Evolutionary conservation across 345 rosid species (phyloP).

Genomic region (Pseudoturritis turrita): DNA sequence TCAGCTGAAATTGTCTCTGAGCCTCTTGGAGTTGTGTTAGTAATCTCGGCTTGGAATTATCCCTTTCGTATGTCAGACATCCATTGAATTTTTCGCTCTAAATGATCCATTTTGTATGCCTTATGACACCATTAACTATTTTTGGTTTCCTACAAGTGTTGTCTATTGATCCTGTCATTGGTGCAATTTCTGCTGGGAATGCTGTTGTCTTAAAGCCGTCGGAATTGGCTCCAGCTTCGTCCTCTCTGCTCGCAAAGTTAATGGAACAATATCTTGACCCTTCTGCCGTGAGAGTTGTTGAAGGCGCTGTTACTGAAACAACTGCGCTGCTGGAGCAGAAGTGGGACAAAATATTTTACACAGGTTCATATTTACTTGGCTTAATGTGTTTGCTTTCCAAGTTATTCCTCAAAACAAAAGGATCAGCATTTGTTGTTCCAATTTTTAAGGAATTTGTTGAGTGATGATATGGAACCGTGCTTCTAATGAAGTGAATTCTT

Average conservation of each 20-base stretch:
- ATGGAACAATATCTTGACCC: slow-evolving; percentile 60
- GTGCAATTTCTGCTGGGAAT: slow-evolving; percentile 97
- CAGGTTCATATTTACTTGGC: slow-evolving; percentile 49
- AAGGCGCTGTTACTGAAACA: slow-evolving; percentile 78
- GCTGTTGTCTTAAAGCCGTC: slow-evolving; percentile 89
- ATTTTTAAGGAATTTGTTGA: background rate
- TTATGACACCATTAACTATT: background rate
- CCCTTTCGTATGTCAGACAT: slow-evolving; percentile 63
- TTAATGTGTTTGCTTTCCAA: background rate
- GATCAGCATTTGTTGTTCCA: background rate
- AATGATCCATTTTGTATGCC: background rate
- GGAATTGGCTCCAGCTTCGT: slow-evolving; percentile 76
- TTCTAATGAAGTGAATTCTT: background rate
- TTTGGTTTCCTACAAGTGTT: slow-evolving; percentile 43
- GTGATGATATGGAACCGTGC: background rate
- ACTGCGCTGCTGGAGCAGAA: slow-evolving; percentile 78
- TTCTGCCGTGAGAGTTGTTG: slow-evolving; percentile 70
- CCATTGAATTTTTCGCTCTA: background rate
- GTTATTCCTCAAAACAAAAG: background rate
- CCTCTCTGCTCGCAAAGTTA: slow-evolving; percentile 64
- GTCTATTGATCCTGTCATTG: slow-evolving; percentile 89
- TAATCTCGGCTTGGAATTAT: slow-evolving; percentile 96
- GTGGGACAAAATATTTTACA: slow-evolving; percentile 96
- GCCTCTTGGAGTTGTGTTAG: slow-evolving; percentile 84
- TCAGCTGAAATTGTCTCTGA: slow-evolving; percentile 89